Base-by-base conservation (phyloP, 2,329 filamentous ascomycete genomes). In the Beauveria sp. region DNA sequence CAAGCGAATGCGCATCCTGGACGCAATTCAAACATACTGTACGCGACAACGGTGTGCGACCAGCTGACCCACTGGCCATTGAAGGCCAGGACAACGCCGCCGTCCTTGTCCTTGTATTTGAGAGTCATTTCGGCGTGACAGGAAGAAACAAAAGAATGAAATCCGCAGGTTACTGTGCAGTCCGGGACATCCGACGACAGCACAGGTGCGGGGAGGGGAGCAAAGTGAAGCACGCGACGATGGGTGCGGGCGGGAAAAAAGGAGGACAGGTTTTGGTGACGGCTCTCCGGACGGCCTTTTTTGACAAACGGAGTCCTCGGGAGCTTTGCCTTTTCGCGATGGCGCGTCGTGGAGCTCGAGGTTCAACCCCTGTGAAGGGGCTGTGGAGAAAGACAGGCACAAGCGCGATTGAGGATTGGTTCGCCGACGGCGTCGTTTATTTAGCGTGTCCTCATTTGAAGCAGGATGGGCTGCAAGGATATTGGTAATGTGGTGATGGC, bases 1-100 rank as follows among this genome's bases (percentile, higher is more conserved):
- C 50, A 22, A 53, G 40, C 44, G 26, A 56, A 26, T 34, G 7
- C n/a, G 34, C 26, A 52, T 46, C 54, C 24, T 28, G 18, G 34
- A 58, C n/a, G 41, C 46, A 37, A 44, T 62, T 61, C 53, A 37
- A 56, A 79, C 83, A 67, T 73, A 92, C 89, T 77, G 74, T 96
- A 97, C 63, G 92, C 94, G 67, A 90, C 78, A 53, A 81, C 75
- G 9, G 94, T 99, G 77, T 99, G 94, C 66, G 85, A 76, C 84
- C 90, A 96, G 63, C 92, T 91, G 66, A 99, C 81, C 90, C 91
- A 97, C 80, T 88, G 89, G 67, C 91, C 94, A 72, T 88, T 92
- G 71, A 99, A 83, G 66, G 80, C 75, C 63, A 85, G 71, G 65
- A 87, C 75, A 62, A 84, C 79, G 68, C 84, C 83, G 65, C 77